Base-by-base conservation (phyloP, 345 rosid genomes). In the Physaria fendleri region DNA sequence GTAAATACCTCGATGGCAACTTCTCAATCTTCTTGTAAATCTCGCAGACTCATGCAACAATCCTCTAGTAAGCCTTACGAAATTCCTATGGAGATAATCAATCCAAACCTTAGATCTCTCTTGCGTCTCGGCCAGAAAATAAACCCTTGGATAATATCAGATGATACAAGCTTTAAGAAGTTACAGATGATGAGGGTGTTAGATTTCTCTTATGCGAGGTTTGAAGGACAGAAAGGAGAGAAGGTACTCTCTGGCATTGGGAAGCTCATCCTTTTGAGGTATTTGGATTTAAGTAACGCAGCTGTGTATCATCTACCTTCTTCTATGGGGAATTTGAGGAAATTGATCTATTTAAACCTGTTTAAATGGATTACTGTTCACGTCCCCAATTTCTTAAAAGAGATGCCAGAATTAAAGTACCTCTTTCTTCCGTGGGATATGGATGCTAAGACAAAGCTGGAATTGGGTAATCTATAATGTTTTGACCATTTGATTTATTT, bases 251-350 rank as follows among this genome's bases (percentile, higher is more conserved):
- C 56, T 40, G 66, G 7, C 9, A 59, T 76, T 7, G 77, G 81
- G 0, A 30, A 51, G 4, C 73, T 82, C 49, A 68, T 76, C 6
- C 81, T 69, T 17, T 56, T 72, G 39, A 72, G 59, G 65, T 72
- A 58, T 16, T 16, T 72, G 48, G 60, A 63, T 9, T 42, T 71
- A 58, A 0, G 5, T 0, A 0, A 4, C 2, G 41, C 42, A 4
- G 0, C 0, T 0, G 11, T 45, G 10, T n/a, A 41, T 11, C 28
- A 25, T 5, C 5, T 71, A 27, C 65, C 75, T 12, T 33, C 46
- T 16, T 56, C 75, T 40, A 8, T 71, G 2, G 5, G 6, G 2
- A 64, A 71, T 10, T 22, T 71, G 3, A 50, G 24, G 20, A 5
- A 1, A 15, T 4, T 64, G 37, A 3, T 64, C 6, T 58, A 55